phyloP scores from a whole-genome alignment of 2,329 filamentous ascomycete genomes.

The Raffaelea albimanens region DNA sequence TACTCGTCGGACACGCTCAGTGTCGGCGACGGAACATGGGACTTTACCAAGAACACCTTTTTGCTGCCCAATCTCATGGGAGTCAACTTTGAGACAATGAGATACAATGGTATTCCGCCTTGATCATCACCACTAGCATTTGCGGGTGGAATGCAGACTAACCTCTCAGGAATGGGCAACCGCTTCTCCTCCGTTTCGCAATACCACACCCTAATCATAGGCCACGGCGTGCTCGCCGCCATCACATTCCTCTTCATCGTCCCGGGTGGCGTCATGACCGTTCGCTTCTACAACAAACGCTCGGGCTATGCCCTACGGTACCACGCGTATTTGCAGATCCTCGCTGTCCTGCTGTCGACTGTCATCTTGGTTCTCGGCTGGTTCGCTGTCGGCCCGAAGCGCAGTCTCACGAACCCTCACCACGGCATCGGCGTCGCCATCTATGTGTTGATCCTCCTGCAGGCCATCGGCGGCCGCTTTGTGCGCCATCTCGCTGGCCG shows the following conservation, averaged over 20 bases:
- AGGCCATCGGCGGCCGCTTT: slow-evolving; percentile 59
- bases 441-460: slow-evolving; percentile 62
- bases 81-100: slow-evolving; percentile 72
- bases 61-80: slow-evolving; percentile 68
- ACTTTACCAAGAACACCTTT: slow-evolving; percentile 67
- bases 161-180: slow-evolving; percentile 79
- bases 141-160: too few species aligned
- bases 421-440: slow-evolving; percentile 76
- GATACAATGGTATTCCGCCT: slow-evolving; percentile 59
- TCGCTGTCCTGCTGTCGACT: slow-evolving; percentile 58
- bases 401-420: slow-evolving; percentile 71
- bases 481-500: slow-evolving; percentile 43
- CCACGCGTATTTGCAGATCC: slow-evolving; percentile 66
- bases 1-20: slow-evolving; percentile 67
- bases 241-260: slow-evolving; percentile 68
- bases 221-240: slow-evolving; percentile 62
- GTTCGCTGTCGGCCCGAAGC: slow-evolving; percentile 64
- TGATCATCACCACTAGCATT: neutral
- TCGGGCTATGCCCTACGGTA: slow-evolving; percentile 54
- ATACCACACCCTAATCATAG: slow-evolving; percentile 62
- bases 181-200: slow-evolving; percentile 59
- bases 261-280: slow-evolving; percentile 63
- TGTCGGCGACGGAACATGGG: slow-evolving; percentile 79
- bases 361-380: slow-evolving; percentile 67
- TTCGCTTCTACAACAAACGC: slow-evolving; percentile 58